phyloP scores from a whole-genome alignment of 2,329 filamentous ascomycete species.

The Verticillium longisporum region DNA sequence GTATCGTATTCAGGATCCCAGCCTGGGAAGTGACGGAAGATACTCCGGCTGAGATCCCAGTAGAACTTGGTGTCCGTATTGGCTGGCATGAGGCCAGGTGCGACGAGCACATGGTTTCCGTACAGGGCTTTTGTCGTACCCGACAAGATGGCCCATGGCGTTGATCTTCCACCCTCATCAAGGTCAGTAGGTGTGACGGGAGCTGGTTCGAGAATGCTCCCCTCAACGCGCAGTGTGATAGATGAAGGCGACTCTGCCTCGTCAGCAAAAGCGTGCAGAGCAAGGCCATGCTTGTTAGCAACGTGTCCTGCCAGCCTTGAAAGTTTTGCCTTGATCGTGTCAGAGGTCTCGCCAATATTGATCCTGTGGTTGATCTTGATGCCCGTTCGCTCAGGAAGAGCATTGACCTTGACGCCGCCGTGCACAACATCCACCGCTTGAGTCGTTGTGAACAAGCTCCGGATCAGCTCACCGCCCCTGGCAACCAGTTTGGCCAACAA shows the following conservation, averaged over 20 bases:
- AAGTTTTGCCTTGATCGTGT: conserved; percentile 43
- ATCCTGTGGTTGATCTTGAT: conserved; percentile 56
- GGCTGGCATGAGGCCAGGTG: conserved; percentile 39
- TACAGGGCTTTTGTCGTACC: conserved; percentile 43
- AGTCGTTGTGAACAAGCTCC: conserved; percentile 54
- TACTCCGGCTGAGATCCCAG: conserved; percentile 24
- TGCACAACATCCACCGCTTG: conserved; percentile 53
- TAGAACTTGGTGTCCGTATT: conserved; percentile 38
- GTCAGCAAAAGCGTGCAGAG: conserved; percentile 44
- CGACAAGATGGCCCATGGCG: conserved; percentile 40
- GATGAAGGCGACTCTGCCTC: conserved; percentile 29
- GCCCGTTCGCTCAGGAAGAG: conserved; percentile 53
- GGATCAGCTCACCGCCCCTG: conserved; percentile 28
- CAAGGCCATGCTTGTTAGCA: conserved; percentile 49
- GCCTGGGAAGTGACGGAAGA: conserved; percentile 38
- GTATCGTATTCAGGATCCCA: conserved; percentile 24
- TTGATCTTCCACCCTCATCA: conserved; percentile 21
- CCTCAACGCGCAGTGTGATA: conserved; percentile 32
- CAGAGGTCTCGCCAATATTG: conserved; percentile 46
- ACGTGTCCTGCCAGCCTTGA: conserved; percentile 39
- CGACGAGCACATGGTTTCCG: conserved; percentile 42
- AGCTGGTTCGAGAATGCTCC: conserved; percentile 39
- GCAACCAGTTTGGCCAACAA: conserved; percentile 41
- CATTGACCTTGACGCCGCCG: conserved; percentile 62
- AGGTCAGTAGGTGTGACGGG: conserved; percentile 47